Evolutionary conservation across 768 basidiomycete species (phyloP), one percentile per base, ranked within the genome.

Genomic region (Trametes cingulata): DNA sequence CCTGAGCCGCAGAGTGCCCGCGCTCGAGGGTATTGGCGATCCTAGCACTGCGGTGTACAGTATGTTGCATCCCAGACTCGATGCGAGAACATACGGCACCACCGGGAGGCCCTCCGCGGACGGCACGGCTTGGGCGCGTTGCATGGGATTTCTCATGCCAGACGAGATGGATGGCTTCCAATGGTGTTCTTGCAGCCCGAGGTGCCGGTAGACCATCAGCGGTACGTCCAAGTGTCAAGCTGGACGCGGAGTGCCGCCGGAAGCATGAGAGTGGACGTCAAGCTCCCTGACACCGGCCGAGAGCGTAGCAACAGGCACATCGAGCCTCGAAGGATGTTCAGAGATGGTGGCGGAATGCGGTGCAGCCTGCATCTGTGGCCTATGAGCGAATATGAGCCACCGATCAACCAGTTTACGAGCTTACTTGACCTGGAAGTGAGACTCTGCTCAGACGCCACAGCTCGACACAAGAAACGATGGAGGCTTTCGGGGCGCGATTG

Each of bases 241-340:
- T 17, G 35, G 13, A 10, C 48, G 40, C 33, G 40, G 53, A 33
- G 45, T 52, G 51, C 47, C 52, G 47, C 27, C 52, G 46, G 47
- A 41, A 50, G 40, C 22, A 42, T 55, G 60, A 50, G 60, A 61
- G 33, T 33, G 37, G 7, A 24, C 7, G 36, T 51, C 50, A 39
- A 36, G 22, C 33, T 37, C 48, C 29, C 15, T 50, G 22, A 24
- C 35, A 14, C 10, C 37, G 19, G 36, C 37, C 14, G n/a, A 22
- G 22, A 13, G 13, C 50, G 12, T 51, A 15, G 50, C 22, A 39
- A 37, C 35, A 39, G 35, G 43, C 45, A 51, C 20, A 25, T 25
- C 20, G 22, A 22, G 19, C 29, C 29, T n/a, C 9, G 49, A 35
- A 33, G 29, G 29, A 33, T 33, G 29, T 33, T 10, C 29, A 33